phyloP scores from a whole-genome alignment of 768 basidiomycete species.

The Rubroboletus pulcherrimus region DNA sequence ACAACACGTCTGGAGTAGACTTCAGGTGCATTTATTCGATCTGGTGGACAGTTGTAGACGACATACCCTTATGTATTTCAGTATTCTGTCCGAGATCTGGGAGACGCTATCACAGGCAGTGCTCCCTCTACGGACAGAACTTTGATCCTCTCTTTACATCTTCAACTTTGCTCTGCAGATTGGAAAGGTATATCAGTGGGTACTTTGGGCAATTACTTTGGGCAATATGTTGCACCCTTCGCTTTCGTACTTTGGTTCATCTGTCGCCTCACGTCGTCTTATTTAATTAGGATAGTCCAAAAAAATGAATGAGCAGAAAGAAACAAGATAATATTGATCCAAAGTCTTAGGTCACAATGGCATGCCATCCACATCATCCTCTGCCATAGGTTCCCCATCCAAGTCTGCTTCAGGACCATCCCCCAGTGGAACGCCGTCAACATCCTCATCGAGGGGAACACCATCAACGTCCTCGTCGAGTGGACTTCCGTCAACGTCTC shows the following conservation, averaged over 20 bases:
- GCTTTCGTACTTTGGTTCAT: background rate
- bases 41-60: slow-evolving; percentile 18
- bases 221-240: background rate
- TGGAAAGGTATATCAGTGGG: background rate
- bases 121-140: slow-evolving; percentile 22
- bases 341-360: slow-evolving; percentile 28
- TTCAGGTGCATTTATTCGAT: slow-evolving; percentile 11
- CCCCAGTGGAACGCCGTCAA: slow-evolving; percentile 38
- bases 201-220: background rate
- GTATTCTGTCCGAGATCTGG: slow-evolving; percentile 21
- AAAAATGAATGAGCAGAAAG: background rate
- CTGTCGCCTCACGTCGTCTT: background rate
- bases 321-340: background rate
- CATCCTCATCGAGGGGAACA: slow-evolving; percentile 30
- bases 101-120: slow-evolving; percentile 14
- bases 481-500: slow-evolving; percentile 38
- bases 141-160: slow-evolving; percentile 14
- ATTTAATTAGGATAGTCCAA: background rate
- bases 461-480: slow-evolving; percentile 29
- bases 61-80: slow-evolving; percentile 19
- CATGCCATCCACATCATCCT: slow-evolving; percentile 38
- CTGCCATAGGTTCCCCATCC: slow-evolving; percentile 29
- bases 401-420: slow-evolving; percentile 19
- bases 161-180: background rate
- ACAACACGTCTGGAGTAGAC: slow-evolving; percentile 7